Percentiles rank a stretch among this genome's conserved stretches.
phyloP scores from a whole-genome alignment of 352 stramenopile species.

The Pythium dissimile region DNA sequence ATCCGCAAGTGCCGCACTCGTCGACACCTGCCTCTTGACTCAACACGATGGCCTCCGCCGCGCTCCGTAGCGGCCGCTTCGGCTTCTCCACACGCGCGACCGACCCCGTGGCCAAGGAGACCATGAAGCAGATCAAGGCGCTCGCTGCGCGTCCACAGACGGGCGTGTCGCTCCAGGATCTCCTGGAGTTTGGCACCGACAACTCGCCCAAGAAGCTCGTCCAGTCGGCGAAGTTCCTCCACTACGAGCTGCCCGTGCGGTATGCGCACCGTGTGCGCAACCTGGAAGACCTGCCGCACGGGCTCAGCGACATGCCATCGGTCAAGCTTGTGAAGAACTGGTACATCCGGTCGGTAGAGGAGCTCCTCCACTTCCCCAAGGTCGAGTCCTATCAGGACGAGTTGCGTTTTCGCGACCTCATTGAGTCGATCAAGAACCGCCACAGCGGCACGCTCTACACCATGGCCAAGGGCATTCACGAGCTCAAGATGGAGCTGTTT shows the following conservation, averaged over 20 bases:
- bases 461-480: constrained; percentile 98
- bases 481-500: constrained; percentile 93
- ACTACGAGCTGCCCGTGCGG: constrained; percentile 97
- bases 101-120: constrained; percentile 26
- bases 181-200: constrained; percentile 86
- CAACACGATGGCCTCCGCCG: constrained; percentile 16
- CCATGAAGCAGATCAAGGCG: constrained; percentile 61
- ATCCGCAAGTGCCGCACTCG: constrained; percentile 7
- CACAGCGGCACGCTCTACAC: constrained; percentile 98
- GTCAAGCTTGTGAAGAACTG: constrained; percentile 95
- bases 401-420: constrained; percentile 89
- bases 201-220: constrained; percentile 85
- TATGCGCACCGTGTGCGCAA: constrained; percentile 95
- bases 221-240: constrained; percentile 94
- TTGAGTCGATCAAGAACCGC: constrained; percentile 96
- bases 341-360: constrained; percentile 96
- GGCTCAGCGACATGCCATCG: constrained; percentile 91
- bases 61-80: constrained; percentile 23
- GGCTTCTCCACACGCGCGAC: constrained; percentile 24
- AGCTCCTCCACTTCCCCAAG: constrained; percentile 88
- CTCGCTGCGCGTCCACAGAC: constrained; percentile 76
- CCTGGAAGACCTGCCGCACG: constrained; percentile 93
- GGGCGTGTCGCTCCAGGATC: constrained; percentile 82
- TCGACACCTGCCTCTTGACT: not conserved
- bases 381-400: constrained; percentile 87